phyloP scores from a whole-genome alignment of 106 monocot species.

The Xerophyta viscosa region DNA sequence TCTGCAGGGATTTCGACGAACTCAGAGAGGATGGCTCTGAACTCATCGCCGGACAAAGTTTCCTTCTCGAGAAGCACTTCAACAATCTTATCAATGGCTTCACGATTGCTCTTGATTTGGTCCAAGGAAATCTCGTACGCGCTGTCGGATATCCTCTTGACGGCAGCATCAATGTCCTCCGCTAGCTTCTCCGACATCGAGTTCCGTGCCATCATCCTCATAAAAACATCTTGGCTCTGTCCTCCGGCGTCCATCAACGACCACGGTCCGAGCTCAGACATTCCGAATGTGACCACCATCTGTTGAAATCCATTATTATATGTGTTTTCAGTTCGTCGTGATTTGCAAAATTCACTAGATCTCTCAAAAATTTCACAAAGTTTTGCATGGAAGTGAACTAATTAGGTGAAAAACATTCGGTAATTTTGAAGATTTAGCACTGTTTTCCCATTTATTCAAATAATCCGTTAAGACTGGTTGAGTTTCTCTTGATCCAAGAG shows the following conservation, averaged over 20 bases:
- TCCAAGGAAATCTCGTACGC: conserved; percentile 73
- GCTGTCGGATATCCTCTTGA: conserved; percentile 72
- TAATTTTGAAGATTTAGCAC: no score
- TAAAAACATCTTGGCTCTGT: conserved; percentile 75
- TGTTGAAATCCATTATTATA: no score
- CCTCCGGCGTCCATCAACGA: conserved; percentile 69
- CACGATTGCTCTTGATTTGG: conserved; percentile 89
- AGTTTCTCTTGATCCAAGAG: no score
- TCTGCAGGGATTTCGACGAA: conserved; percentile 81
- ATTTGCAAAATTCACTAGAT: no score
- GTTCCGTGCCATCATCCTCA: conserved; percentile 99
- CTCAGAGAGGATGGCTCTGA: conserved; percentile 85
- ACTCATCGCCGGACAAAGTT: conserved; percentile 80
- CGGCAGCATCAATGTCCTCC: conserved; percentile 81
- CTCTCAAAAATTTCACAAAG: no score
- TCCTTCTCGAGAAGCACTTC: conserved; percentile 93
- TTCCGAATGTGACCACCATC: conserved; percentile 94
- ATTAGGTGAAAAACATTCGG: no score
- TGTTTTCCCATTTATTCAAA: no score
- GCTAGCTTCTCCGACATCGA: conserved; percentile 97
- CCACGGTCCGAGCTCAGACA: conserved; percentile 98
- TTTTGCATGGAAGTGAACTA: no score
- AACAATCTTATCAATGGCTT: conserved; percentile 92
- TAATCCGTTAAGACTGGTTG: no score
- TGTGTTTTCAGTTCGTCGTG: no score